Evolutionary conservation across 2,329 filamentous ascomycete genomes (phyloP).

Genomic region (Periconia digitata): DNA sequence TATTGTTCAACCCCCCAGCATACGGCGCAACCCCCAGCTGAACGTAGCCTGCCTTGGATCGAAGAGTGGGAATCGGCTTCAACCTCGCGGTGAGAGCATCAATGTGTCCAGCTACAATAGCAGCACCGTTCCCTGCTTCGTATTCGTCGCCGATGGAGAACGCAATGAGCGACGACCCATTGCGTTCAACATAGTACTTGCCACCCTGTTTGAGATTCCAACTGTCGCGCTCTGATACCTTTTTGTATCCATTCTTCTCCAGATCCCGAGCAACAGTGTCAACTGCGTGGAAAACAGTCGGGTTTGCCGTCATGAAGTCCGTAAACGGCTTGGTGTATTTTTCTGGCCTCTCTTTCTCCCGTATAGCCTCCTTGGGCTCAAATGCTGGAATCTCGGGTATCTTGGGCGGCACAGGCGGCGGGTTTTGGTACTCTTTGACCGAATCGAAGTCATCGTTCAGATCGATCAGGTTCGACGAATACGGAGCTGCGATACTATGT

Average conservation of each 20-base stretch:
- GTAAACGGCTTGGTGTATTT: slow-evolving; percentile 80
- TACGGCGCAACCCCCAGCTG: slow-evolving; percentile 93
- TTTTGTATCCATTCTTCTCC: slow-evolving; percentile 69
- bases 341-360: slow-evolving; percentile 32
- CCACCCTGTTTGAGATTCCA: slow-evolving; percentile 83
- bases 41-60: slow-evolving; percentile 80
- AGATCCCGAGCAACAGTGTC: slow-evolving; percentile 75
- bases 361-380: slow-evolving; percentile 11
- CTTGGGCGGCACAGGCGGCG: slow-evolving; percentile 43
- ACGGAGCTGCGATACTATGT: slow-evolving; percentile 34
- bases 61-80: slow-evolving; percentile 86
- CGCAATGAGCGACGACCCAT: slow-evolving; percentile 81
- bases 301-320: slow-evolving; percentile 84
- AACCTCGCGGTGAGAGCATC: slow-evolving; percentile 87
- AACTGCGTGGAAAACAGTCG: slow-evolving; percentile 91
- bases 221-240: slow-evolving; percentile 75
- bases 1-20: slow-evolving; percentile 80
- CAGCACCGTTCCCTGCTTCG: slow-evolving; percentile 80
- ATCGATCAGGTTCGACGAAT: slow-evolving; percentile 33
- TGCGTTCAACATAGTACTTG: slow-evolving; percentile 86
- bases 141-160: slow-evolving; percentile 83
- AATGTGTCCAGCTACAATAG: slow-evolving; percentile 88
- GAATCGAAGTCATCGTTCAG: slow-evolving; percentile 31
- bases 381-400: slow-evolving; percentile 26
- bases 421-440: slow-evolving; percentile 27